Conservation (phyloP, 495 filamentous ascomycete species). For the Penicillium herquei region DNA sequence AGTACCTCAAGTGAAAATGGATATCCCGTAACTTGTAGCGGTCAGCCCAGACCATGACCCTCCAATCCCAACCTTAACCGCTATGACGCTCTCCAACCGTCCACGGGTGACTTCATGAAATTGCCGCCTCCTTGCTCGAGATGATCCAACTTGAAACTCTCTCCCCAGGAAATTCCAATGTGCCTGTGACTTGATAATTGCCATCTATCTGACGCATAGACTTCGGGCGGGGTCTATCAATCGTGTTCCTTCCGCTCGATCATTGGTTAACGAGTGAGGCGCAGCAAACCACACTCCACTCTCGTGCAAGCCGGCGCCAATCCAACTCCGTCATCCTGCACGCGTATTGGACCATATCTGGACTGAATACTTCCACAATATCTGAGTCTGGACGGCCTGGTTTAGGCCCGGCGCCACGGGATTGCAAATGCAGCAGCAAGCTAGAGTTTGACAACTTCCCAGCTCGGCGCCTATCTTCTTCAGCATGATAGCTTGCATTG, state of each 20-base stretch:
- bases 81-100: neutral
- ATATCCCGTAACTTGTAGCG: neutral
- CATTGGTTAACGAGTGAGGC: constrained; percentile 5
- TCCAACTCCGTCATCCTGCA: neutral
- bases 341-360: neutral
- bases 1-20: neutral
- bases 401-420: neutral
- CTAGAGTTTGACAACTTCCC: neutral
- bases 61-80: neutral
- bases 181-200: neutral
- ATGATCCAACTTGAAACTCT: neutral
- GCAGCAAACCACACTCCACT: constrained; percentile 6
- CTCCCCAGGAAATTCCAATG: no score
- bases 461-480: neutral
- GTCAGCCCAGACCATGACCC: neutral
- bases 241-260: neutral
- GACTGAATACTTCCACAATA: neutral
- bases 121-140: neutral
- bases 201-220: constrained; percentile 6
- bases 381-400: neutral
- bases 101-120: neutral
- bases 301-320: neutral
- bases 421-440: neutral
- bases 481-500: no score
- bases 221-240: neutral